Base-by-base conservation (phyloP, 148 eudicot species). In the Rhododendron mucronatum region DNA sequence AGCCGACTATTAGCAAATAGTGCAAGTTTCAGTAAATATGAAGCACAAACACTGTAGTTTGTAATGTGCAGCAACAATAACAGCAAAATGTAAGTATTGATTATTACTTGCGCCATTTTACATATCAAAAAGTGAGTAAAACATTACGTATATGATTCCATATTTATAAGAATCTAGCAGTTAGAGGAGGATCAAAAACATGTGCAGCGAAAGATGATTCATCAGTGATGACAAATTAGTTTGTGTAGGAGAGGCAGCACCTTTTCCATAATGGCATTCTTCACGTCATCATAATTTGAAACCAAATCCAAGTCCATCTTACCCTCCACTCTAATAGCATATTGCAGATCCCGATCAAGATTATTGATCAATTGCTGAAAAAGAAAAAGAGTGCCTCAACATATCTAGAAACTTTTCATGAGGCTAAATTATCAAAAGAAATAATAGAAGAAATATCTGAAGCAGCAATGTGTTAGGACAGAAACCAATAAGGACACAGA, bases 331-430 rank as follows among this genome's bases (percentile, higher is more conserved):
- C 90, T 90, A 69, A 97, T 93, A 87, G 99, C 98, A 93, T 97
- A 97, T 93, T 95, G 96, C 85, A 97, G 91, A 91, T 97, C 99
- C 85, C 99, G 98, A 86, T 97, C 99, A 87, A 97, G 98, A 88
- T 97, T 97, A 86, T 93, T 91, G 81, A 95, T 91, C 28, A 97
- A 88, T 94, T 88, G 95, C 99, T 97, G 96, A 74, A 87, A 88
- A 51, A 79, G 7, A 55, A 55, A 71, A 89, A 86, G 57, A 78
- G 26, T 53, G 45, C 44, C 74, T 82, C 50, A 79, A 77, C 73
- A 84, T 85, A 33, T 82, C 63, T 82, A 85, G 74, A 80, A 82
- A 23, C 69, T 75, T 59, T 74, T 12, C n/a, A 13, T 45, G 85
- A 69, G 50, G 61, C 26, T n/a, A 83, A 45, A 45, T 21, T 48